Base-by-base conservation (phyloP, 305 asterid genomes). In the Fraxinus nigra region DNA sequence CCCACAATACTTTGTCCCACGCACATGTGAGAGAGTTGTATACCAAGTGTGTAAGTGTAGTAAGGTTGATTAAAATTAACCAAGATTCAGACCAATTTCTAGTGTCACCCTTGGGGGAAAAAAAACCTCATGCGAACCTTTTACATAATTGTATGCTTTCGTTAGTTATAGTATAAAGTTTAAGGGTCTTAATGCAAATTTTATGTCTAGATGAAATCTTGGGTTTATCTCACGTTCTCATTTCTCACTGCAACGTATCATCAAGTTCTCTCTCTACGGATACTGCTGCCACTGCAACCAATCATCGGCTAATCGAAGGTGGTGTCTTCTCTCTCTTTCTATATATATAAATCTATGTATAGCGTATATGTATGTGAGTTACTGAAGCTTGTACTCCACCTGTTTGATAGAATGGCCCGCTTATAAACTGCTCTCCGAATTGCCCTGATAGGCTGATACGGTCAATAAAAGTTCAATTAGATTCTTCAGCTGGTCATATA, bases 351-450 rank as follows among this genome's bases (percentile, higher is more conserved):
- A n/a, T 5, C 22, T 74, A n/a, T 74, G 33, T 4, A 9, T 38
- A 48, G 61, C 7, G 33, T 37, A 18, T 11, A 48, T 74, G 75
- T 72, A 26, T 32, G n/a, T 33, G 73, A 54, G 76, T 28, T 24
- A 74, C 54, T 14, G 80, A 35, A 34, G 30, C 5, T 48, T 80
- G 93, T 8, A 51, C 33, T 83, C 76, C 33, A 88, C 67, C 11
- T 84, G 92, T 87, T 89, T 73, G 94, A 86, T 80, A 70, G 65
- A 88, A 87, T 91, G 92, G 81, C 89, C 51, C 38, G 38, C 3
- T 72, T 9, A 51, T 30, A 5, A 22, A 5, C 3, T 51, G 22
- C 22, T 4, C 61, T 48, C 61, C 16, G 22, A 51, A 51, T 43
- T 75, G 54, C 35, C 46, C 38, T 10, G 14, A 16, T 70, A 65